Evolutionary conservation across 495 filamentous ascomycete species (phyloP), one percentile per base, ranked within the genome.

Genomic region (Daldinia bambusicola): DNA sequence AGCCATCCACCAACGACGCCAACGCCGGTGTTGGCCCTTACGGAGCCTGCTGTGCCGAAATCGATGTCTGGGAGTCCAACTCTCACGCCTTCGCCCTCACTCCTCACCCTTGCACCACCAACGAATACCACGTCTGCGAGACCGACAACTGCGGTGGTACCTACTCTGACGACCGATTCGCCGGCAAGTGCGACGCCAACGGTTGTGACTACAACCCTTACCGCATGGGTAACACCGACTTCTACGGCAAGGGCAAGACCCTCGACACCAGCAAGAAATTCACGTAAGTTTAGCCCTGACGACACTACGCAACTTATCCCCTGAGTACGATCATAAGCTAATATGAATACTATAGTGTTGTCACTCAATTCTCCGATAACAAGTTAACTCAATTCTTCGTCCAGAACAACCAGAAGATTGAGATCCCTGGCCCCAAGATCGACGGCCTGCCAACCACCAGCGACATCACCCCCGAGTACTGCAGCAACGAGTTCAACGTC

Each of bases 151-250:
- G 84, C 72, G 84, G 84, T 61, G 84, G 84, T 52, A 85, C 83
- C 50, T 85, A 85, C 78, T 81, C 78, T 57, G 66, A 67, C 30
- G 78, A 82, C 77, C 79, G 84, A 70, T 87, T 84, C 74, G 78
- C 74, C 63, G 88, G 86, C 55, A 84, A 87, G 61, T 94, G 91
- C 76, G 92, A 94, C 75, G 88, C 91, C 67, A 89, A 85, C 75
- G 83, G 83, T 45, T 94, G 91, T 79, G 91, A 92, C 76, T 92
- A 90, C 87, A 94, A 94, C 88, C 80, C 87, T 14, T 93, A 89
- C 86, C 87, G 86, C 69, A 81, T 86, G 81, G 90, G 90, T 61
- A 82, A 88, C 78, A 84, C 74, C 18, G 74, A 70, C 74, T 93
- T 90, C 86, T 92, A 86, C 80, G 90, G 89, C 52, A 75, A 80